Percentiles rank a stretch among this genome's conserved stretches.
These are phyloP conservation scores for Fraxinus floribunda DNA, from an alignment of 305 asterid genomes.

Conservation along the genomic window DNA sequence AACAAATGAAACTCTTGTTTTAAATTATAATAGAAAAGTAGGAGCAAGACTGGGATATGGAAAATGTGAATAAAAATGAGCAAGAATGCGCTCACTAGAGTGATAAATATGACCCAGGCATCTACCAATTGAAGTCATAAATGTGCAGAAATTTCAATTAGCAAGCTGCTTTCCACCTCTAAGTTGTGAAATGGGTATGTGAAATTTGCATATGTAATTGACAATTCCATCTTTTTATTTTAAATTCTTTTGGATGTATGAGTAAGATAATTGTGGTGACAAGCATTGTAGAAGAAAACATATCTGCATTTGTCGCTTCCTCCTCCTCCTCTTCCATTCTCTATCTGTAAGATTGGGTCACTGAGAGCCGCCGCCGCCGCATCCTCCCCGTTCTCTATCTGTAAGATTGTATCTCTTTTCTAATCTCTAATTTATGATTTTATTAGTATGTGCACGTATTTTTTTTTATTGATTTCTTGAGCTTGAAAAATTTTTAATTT, in stretches of 20 bases:
- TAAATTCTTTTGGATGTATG: not conserved
- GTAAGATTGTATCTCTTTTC: not conserved
- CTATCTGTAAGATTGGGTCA: too few species aligned
- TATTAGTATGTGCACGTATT: not conserved
- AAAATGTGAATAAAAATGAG: not conserved
- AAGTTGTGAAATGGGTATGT: not conserved
- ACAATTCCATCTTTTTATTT: not conserved
- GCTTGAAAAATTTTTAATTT: not conserved
- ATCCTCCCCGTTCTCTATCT: too few species aligned
- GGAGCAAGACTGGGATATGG: not conserved
- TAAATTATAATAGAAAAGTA: not conserved
- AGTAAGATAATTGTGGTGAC: not conserved
- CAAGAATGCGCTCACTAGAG: not conserved
- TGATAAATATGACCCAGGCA: not conserved
- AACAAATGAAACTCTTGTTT: not conserved
- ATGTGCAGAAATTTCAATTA: not conserved
- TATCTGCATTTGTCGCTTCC: not conserved
- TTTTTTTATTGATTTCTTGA: not conserved
- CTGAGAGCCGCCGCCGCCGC: too few species aligned
- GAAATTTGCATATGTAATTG: not conserved
- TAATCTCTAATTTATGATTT: not conserved
- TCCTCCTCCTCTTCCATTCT: too few species aligned
- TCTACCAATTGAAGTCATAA: not conserved
- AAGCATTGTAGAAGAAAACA: not conserved
- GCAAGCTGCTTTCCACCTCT: not conserved